Percentiles rank a stretch among this genome's conserved stretches.
These are phyloP conservation scores for Bolboschoenus planiculmis DNA, from an alignment of 176 grass and related monocot genomes.

Conservation along the genomic window DNA sequence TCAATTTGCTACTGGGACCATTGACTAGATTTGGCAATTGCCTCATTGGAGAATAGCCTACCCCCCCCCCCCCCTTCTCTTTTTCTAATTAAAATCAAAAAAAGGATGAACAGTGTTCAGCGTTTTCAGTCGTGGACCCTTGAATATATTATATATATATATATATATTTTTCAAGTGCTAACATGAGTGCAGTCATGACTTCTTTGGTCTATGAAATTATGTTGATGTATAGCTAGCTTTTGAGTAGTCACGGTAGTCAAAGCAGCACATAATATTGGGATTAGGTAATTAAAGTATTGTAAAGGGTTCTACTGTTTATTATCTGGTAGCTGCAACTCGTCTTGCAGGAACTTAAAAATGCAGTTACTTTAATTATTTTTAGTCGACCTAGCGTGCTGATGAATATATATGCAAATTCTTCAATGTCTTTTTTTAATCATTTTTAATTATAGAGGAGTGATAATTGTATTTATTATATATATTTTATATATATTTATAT, in stretches of 20 bases:
- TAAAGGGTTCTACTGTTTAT: too few relatives aligned
- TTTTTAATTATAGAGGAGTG: neutral
- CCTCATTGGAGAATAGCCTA: neutral
- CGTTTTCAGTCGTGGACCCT: neutral
- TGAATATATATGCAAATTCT: neutral
- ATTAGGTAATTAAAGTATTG: neutral
- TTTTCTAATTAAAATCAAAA: neutral
- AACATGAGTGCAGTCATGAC: neutral
- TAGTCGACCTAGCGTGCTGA: too few relatives aligned
- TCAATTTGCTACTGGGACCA: neutral
- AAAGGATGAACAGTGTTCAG: neutral
- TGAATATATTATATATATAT: neutral
- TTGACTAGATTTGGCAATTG: neutral
- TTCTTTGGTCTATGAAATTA: neutral
- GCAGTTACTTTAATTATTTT: too few relatives aligned
- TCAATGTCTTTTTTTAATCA: neutral
- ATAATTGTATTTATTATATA: too few relatives aligned
- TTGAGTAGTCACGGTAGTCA: neutral
- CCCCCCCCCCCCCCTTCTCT: neutral
- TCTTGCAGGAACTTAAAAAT: too few relatives aligned
- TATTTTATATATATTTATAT: too few relatives aligned
- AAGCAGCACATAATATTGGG: neutral
- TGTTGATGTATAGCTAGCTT: neutral
- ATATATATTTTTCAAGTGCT: neutral
- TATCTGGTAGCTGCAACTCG: too few relatives aligned